Percentiles rank a stretch among this genome's conserved stretches.
phyloP scores from a whole-genome alignment of 352 stramenopile species.

The Phytophthora europaea region DNA sequence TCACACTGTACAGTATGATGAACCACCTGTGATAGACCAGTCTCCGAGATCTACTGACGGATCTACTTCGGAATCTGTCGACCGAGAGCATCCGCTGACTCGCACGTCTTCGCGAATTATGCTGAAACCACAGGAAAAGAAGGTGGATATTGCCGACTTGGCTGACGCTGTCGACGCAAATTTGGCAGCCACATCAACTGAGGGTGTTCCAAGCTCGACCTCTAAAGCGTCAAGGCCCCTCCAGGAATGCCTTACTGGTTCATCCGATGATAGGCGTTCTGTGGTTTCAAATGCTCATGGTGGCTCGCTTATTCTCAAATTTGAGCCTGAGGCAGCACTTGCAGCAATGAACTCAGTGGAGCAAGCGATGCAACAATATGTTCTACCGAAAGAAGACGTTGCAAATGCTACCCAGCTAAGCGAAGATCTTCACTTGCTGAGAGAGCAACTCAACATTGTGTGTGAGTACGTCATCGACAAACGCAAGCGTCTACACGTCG shows the following conservation, averaged over 20 bases:
- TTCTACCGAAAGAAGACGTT: conserved; percentile 48
- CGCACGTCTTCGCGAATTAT: conserved; percentile 45
- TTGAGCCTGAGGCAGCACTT: conserved; percentile 66
- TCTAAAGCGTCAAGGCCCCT: conserved; percentile 33
- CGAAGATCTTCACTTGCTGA: conserved; percentile 65
- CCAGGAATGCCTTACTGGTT: conserved; percentile 32
- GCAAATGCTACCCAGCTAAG: conserved; percentile 47
- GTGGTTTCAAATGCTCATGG: conserved; percentile 49
- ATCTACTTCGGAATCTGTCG: conserved; percentile 14
- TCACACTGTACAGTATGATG: conserved; percentile 36
- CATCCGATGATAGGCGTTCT: conserved; percentile 62
- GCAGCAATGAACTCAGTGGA: conserved; percentile 72
- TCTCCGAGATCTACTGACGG: conserved; percentile 27
- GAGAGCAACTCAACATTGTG: conserved; percentile 76
- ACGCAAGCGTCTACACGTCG: conserved; percentile 67
- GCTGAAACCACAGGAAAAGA: conserved; percentile 41
- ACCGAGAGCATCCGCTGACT: conserved; percentile 20
- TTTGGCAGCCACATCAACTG: conserved; percentile 23
- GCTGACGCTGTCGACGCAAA: conserved; percentile 46
- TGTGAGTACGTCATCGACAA: conserved; percentile 77
- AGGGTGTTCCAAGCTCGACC: conserved; percentile 23
- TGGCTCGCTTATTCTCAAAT: conserved; percentile 60
- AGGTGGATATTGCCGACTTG: conserved; percentile 44
- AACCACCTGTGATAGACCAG: conserved; percentile 12
- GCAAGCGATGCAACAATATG: conserved; percentile 60